Conservation (phyloP, 2,329 filamentous ascomycete species). For the Fusarium pseudograminearum region DNA sequence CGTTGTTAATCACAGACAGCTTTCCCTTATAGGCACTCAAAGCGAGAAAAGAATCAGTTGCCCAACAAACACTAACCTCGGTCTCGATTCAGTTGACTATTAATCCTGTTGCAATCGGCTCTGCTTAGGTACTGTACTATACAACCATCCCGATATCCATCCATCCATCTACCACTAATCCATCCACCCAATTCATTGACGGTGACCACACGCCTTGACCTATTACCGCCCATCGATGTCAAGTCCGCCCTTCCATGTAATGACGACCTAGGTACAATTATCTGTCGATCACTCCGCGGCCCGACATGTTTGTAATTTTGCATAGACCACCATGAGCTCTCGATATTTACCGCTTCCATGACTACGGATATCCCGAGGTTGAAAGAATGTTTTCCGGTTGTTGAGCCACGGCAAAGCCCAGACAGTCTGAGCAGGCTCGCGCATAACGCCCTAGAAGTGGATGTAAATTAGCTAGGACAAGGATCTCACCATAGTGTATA, state of each 20-base stretch:
- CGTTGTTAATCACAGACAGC: slow-evolving; percentile 10
- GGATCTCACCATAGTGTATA: neutral
- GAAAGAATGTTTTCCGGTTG: neutral
- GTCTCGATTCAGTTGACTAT: slow-evolving; percentile 14
- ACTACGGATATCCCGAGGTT: slow-evolving; percentile 23
- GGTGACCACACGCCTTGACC: slow-evolving; percentile 29
- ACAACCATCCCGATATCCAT: neutral
- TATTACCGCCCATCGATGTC: slow-evolving; percentile 10
- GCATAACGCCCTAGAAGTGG: slow-evolving; percentile 18
- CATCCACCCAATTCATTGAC: slow-evolving; percentile 6
- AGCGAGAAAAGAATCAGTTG: neutral
- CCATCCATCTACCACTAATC: neutral
- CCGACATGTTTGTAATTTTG: slow-evolving; percentile 17
- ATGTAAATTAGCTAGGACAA: neutral
- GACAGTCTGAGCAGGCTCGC: slow-evolving; percentile 2
- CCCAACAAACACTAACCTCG: neutral
- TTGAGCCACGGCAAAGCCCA: slow-evolving; percentile 16
- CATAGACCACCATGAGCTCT: neutral
- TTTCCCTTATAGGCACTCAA: neutral
- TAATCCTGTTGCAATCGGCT: slow-evolving; percentile 21
- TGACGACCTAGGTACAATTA: slow-evolving; percentile 28
- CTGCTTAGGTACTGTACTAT: slow-evolving; percentile 7
- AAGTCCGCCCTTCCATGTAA: slow-evolving; percentile 37
- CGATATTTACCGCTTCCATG: neutral
- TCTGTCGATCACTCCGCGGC: slow-evolving; percentile 27